Base-by-base conservation (phyloP, 2,329 filamentous ascomycete species). In the Fusarium sp. region DNA sequence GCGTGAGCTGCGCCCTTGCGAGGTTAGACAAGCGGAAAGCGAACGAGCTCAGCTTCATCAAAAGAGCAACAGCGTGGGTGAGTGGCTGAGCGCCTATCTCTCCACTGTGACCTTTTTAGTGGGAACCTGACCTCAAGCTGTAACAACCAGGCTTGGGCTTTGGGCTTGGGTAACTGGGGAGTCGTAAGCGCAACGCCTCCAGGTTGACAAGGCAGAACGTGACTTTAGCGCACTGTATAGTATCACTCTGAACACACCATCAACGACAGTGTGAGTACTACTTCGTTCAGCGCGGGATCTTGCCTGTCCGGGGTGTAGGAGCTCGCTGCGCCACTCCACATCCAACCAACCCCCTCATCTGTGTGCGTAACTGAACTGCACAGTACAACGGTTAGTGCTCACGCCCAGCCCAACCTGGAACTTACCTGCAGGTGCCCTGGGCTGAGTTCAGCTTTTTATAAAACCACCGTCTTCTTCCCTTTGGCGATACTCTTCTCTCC, bases 161-260 rank as follows among this genome's bases (percentile, higher is more conserved):
- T 52, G 48, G 20, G 38, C 38, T 55, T 55, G 38, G 33, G 37
- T 15, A 33, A 54, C 52, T 33, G 52, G 52, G 55, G 53, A 70
- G 66, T 70, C 70, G 69, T 72, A 72, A 70, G 69, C 69, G 60
- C 69, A 45, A 70, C 69, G 65, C 69, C 69, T 49, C 66, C 54
- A 70, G 67, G 52, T 49, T 53, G 27, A 68, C 64, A 54, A 72
- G 69, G 69, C 69, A 70, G 56, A 59, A 37, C 54, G 44, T 45
- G 32, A 27, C 5, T 32, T n/a, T 4, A 13, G 2, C 7, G 15
- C 52, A 71, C 69, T 72, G 69, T 71, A 17, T 1, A 9, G 3
- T 4, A 11, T 7, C 4, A 9, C 33, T 6, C 1, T 17, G 3
- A 12, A 20, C 2, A 12, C 1, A 2, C 3, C 7, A 3, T 41